Conservation (phyloP, 108 stramenopile species). For the Pseudonitzschia pungens region DNA sequence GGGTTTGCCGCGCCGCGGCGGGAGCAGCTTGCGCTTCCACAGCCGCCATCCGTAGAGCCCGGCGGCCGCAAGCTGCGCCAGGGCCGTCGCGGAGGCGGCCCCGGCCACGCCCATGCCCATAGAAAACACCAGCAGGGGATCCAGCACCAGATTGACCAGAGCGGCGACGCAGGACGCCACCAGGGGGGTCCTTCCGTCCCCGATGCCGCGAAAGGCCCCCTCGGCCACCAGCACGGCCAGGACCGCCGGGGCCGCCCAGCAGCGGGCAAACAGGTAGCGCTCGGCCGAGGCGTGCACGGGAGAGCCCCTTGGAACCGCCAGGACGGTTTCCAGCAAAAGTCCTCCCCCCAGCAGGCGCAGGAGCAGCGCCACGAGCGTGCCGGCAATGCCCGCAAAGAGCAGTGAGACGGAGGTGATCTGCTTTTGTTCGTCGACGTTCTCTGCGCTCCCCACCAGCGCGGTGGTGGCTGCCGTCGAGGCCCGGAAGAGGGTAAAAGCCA, state of each 20-base stretch:
- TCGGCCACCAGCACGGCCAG: conserved; percentile 53
- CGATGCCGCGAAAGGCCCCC: conserved; percentile 60
- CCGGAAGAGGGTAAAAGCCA: conserved; percentile 65
- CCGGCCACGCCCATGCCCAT: conserved; percentile 53
- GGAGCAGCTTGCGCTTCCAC: conserved; percentile 33
- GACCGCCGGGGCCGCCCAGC: conserved; percentile 61
- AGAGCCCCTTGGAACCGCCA: too few relatives aligned
- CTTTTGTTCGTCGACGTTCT: conserved; percentile 24
- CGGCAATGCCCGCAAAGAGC: conserved; percentile 33
- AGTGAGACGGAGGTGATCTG: conserved; percentile 44
- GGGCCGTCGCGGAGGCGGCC: conserved; percentile 60
- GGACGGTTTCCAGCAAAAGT: conserved; percentile 34
- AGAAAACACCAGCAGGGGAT: conserved; percentile 66
- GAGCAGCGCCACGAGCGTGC: conserved; percentile 28
- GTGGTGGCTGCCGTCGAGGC: conserved; percentile 58
- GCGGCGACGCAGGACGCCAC: conserved; percentile 45
- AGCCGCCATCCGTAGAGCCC: conserved; percentile 34
- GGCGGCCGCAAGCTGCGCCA: conserved; percentile 45
- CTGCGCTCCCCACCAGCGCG: conserved; percentile 41
- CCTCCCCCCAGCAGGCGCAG: conserved; percentile 28
- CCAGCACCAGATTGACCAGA: conserved; percentile 47
- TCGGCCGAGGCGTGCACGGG: too few relatives aligned
- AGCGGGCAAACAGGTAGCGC: conserved; percentile 46
- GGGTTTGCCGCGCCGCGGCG: conserved; percentile 15
- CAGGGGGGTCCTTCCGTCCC: conserved; percentile 54